Evolutionary conservation across 1,139 yeast species (phyloP).

Genomic region (Pichia sp.): DNA sequence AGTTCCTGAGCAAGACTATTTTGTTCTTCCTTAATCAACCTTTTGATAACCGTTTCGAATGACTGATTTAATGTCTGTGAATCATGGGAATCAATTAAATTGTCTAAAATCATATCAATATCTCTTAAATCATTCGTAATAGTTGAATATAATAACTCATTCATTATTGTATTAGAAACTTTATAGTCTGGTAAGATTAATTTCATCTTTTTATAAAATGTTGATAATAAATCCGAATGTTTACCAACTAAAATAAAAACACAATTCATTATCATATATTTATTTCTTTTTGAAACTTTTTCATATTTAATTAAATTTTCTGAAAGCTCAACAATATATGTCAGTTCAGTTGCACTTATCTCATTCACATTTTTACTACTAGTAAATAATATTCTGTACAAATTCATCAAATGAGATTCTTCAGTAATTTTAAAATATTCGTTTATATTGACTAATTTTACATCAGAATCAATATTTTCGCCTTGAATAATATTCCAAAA

Average conservation of each 20-base stretch:
- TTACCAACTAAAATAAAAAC: constrained; percentile 10
- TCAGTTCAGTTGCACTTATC: constrained; percentile 6
- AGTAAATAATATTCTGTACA: constrained; percentile 4
- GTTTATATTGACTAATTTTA: constrained; percentile 2
- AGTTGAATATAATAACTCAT: constrained; percentile 9
- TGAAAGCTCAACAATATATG: constrained; percentile 7
- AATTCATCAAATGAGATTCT: constrained; percentile 2
- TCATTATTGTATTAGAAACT: constrained; percentile 7
- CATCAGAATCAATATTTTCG: background rate
- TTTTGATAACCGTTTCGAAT: constrained; percentile 9
- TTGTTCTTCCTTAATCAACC: constrained; percentile 8
- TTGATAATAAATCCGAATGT: constrained; percentile 14
- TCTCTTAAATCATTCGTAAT: constrained; percentile 8
- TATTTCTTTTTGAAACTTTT: background rate
- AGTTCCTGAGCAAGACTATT: constrained; percentile 16
- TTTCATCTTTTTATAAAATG: constrained; percentile 13
- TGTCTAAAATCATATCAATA: constrained; percentile 11
- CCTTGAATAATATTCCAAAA: constrained; percentile 9
- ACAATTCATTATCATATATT: constrained; percentile 12
- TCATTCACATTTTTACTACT: background rate
- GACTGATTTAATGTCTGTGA: constrained; percentile 3
- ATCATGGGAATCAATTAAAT: constrained; percentile 7
- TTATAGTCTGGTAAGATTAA: constrained; percentile 9
- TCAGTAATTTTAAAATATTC: background rate
- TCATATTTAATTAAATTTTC: constrained; percentile 9